A percentile compares a stretch with the other conserved stretches of the same genome.
Conservation (phyloP, 116 monocot species). For the Papilionanthe hybrid region DNA sequence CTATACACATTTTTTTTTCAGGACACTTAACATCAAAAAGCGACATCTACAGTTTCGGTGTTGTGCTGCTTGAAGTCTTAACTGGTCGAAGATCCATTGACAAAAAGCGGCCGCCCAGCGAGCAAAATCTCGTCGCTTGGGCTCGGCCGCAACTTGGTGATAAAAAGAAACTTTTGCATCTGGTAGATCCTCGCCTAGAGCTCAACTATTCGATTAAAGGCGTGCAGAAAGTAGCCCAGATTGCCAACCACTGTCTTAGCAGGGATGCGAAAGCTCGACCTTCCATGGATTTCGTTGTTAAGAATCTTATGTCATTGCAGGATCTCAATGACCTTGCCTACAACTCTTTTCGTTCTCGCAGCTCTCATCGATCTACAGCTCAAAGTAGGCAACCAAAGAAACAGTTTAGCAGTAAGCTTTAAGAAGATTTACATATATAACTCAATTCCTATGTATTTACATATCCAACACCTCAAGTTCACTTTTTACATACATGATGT, state of each 20-base stretch:
- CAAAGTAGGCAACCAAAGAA: slow-evolving; percentile 11
- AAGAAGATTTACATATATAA: too few relatives aligned
- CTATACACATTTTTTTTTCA: background rate
- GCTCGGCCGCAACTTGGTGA: slow-evolving; percentile 25
- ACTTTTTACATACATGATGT: too few relatives aligned
- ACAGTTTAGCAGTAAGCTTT: background rate
- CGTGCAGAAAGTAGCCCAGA: slow-evolving; percentile 29
- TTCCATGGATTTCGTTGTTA: slow-evolving; percentile 27
- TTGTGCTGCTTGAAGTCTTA: slow-evolving; percentile 44
- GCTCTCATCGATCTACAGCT: background rate
- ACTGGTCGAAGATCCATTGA: slow-evolving; percentile 16
- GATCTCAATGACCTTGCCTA: slow-evolving; percentile 29
- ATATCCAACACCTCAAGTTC: too few relatives aligned
- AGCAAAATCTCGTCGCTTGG: slow-evolving; percentile 60
- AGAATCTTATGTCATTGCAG: slow-evolving; percentile 17
- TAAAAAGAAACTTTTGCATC: slow-evolving; percentile 19
- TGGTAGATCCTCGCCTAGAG: slow-evolving; percentile 31
- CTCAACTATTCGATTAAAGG: slow-evolving; percentile 31
- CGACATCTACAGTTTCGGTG: slow-evolving; percentile 52
- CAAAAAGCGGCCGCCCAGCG: slow-evolving; percentile 48
- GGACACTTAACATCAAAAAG: slow-evolving; percentile 15
- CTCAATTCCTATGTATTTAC: too few relatives aligned
- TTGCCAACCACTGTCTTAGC: slow-evolving; percentile 21
- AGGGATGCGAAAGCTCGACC: slow-evolving; percentile 24
- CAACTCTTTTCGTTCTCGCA: slow-evolving; percentile 16